These are phyloP conservation scores for Kentomonas sorsogonicus DNA, from an alignment of 208 protist species.

Conservation along the genomic window DNA sequence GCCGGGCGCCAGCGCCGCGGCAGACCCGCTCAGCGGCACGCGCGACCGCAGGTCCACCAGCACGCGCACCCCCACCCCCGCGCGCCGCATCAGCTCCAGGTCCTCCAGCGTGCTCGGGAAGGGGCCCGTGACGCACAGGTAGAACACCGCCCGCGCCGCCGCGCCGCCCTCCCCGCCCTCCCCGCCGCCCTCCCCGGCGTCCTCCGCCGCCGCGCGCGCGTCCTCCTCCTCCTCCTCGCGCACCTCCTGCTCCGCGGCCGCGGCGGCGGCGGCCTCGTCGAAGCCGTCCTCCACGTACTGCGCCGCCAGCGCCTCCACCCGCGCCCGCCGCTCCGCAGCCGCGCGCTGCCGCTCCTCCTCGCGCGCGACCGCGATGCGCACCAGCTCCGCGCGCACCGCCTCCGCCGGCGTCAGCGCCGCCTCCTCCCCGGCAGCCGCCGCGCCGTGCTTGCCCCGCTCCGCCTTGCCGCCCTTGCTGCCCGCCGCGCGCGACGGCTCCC, in stretches of 20 bases:
- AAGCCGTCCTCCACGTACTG: conserved; percentile 80
- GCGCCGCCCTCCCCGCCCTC: not conserved
- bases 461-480: conserved; percentile 6
- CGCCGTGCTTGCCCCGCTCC: not conserved
- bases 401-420: conserved; percentile 11
- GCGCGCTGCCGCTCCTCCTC: conserved; percentile 30
- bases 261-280: conserved; percentile 32
- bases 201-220: conserved; percentile 16
- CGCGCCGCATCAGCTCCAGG: not conserved
- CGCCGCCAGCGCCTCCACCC: conserved; percentile 22
- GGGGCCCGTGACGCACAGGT: conserved; percentile 19
- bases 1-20: not conserved
- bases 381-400: conserved; percentile 30
- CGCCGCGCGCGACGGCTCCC: not conserved
- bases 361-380: conserved; percentile 38
- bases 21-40: conserved; percentile 1
- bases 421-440: conserved; percentile 10
- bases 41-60: not conserved
- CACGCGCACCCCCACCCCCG: conserved; percentile 4
- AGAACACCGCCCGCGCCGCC: not conserved
- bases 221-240: conserved; percentile 29
- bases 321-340: conserved; percentile 19
- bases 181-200: not conserved
- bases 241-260: conserved; percentile 33
- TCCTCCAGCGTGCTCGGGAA: conserved; percentile 20